These are phyloP conservation scores for Geranium incanum DNA, from an alignment of 441 rosid species.

Conservation along the genomic window DNA sequence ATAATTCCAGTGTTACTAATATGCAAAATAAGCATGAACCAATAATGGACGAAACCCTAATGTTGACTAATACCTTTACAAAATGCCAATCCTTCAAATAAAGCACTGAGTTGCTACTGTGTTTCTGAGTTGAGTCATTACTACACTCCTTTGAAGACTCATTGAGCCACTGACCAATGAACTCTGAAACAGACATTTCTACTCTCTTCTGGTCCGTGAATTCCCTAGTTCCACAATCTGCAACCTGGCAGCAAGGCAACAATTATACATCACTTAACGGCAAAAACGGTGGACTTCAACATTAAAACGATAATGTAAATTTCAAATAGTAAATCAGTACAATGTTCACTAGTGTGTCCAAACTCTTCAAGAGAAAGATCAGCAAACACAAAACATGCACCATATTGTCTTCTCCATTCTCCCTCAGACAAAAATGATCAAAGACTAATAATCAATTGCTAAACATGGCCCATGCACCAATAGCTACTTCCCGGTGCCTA, in stretches of 20 bases:
- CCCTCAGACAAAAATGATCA: neutral
- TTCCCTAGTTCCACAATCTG: constrained; percentile 69
- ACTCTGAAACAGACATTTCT: constrained; percentile 72
- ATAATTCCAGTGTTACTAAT: neutral
- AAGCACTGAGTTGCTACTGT: constrained; percentile 34
- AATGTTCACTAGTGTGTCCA: neutral
- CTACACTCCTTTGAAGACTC: constrained; percentile 16
- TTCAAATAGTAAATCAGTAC: neutral
- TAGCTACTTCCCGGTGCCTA: too few species aligned
- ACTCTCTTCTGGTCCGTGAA: constrained; percentile 79
- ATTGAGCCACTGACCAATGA: constrained; percentile 47
- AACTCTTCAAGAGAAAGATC: neutral
- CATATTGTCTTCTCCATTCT: neutral
- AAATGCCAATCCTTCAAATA: constrained; percentile 98
- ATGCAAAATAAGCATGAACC: neutral
- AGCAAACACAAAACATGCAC: neutral
- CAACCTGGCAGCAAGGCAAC: constrained; percentile 42
- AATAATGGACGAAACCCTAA: neutral
- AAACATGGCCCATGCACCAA: too few species aligned
- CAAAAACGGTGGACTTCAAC: neutral
- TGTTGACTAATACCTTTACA: constrained; percentile 46
- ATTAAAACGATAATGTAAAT: neutral
- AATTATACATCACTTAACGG: neutral
- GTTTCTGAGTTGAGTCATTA: constrained; percentile 16
- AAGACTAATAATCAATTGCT: too few species aligned